Base-by-base conservation (phyloP, 2,329 filamentous ascomycete genomes). In the Claviceps sp. region DNA sequence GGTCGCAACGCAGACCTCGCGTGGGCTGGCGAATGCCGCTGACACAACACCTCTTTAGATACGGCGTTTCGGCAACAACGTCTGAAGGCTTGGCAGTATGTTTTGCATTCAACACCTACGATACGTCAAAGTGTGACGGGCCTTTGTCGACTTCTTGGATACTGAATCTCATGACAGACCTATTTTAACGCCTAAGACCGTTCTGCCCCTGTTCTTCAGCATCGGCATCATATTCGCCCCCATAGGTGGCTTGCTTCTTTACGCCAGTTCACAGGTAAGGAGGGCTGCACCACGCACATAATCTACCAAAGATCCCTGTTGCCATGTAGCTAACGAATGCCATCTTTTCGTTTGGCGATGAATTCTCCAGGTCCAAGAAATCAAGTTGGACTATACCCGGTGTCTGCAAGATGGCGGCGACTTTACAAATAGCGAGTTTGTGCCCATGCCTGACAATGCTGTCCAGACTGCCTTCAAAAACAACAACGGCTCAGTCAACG, bases 31-130 rank as follows among this genome's bases (percentile, higher is more conserved):
- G 2, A 24, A 38, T n/a, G 11, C 26, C 18, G 42, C 49, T 50
- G 42, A 50, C 42, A 14, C 30, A 45, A n/a, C 18, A 48, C 30
- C n/a, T 45, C 30, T 20, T 55, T 63, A 95, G 88, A 97, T 72
- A 97, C 91, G 54, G 93, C 93, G 11, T 98, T 97, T 67, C 81
- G 93, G 62, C 93, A 98, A 67, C 93, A 98, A 71, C 84, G 93
- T 65, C 72, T 98, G 69, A 96, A 97, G 72, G 93, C 93, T 73
- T 98, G 93, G 93, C 93, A 98, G 85, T 94, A 76, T 70, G 88
- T 79, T 46, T 46, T 47, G 18, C 30, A 38, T 14, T 14, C 16
- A n/a, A 4, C 26, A 30, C n/a, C 4, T 13, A 5, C 30, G 13
- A 34, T 18, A 20, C 26, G 38, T 43, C 47, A 9, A 42, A n/a